Percentiles rank a stretch among this genome's conserved stretches.
Conservation (phyloP, 495 filamentous ascomycete genomes). For the Xylaria palmicola region DNA sequence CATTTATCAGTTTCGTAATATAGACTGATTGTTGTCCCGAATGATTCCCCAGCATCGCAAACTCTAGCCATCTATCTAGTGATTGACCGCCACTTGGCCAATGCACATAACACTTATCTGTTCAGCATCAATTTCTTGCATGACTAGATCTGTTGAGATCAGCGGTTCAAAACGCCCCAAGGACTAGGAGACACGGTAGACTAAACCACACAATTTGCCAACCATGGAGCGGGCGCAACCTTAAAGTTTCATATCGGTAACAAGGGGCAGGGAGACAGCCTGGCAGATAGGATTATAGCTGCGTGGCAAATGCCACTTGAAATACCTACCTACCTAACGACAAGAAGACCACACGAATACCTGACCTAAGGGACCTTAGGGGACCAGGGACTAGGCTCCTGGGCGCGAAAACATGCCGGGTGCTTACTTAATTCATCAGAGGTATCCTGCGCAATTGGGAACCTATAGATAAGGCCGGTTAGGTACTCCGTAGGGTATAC, state of each 20-base stretch:
- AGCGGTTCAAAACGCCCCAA: neutral
- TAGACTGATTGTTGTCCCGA: neutral
- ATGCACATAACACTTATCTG: neutral
- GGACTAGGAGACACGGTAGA: neutral
- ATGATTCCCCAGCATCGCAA: conserved; percentile 1
- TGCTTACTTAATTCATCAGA: conserved; percentile 8
- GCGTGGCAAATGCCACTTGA: neutral
- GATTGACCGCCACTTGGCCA: conserved; percentile 12
- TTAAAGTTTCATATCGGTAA: too few species aligned
- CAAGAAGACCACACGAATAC: neutral
- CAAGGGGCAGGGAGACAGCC: too few species aligned
- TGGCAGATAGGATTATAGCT: too few species aligned
- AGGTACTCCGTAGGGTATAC: too few species aligned
- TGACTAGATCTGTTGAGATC: neutral
- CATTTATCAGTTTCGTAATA: neutral
- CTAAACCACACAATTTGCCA: neutral
- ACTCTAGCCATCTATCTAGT: neutral
- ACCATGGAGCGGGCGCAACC: neutral
- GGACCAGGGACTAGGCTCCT: neutral
- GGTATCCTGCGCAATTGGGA: neutral
- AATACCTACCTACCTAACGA: neutral
- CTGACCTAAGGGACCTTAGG: neutral
- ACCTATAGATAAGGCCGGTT: too few species aligned
- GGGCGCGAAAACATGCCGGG: neutral
- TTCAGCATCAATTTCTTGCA: neutral